Conservation (phyloP, 257 asterid genomes). For the Solanum habrochaites region DNA sequence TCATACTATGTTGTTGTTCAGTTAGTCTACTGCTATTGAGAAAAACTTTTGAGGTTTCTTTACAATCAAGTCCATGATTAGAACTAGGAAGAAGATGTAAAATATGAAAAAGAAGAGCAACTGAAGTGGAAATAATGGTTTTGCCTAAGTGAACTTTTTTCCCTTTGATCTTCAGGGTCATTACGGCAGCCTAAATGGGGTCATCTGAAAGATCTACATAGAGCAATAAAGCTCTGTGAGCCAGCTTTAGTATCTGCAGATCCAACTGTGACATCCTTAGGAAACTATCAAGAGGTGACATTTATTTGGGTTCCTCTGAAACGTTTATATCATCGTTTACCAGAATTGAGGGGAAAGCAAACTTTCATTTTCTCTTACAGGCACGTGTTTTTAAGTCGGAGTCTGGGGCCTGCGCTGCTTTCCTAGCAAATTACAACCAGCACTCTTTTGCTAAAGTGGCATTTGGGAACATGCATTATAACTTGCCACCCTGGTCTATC, state of each 20-base stretch:
- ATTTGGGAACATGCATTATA: slow-evolving; percentile 61
- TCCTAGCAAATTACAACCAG: slow-evolving; percentile 73
- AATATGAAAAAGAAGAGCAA: not conserved
- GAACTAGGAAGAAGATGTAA: not conserved
- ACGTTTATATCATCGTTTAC: not conserved
- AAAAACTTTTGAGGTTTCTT: not conserved
- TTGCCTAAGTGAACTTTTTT: not conserved
- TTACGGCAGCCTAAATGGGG: slow-evolving; percentile 95
- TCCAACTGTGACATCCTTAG: slow-evolving; percentile 65
- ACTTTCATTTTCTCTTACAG: slow-evolving; percentile 19
- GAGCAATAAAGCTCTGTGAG: slow-evolving; percentile 96
- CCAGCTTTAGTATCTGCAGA: slow-evolving; percentile 75
- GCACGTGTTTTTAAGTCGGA: slow-evolving; percentile 71
- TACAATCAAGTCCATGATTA: not conserved
- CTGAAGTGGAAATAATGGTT: not conserved
- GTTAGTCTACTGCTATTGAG: not conserved
- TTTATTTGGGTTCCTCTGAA: slow-evolving; percentile 4
- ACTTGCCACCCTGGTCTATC: slow-evolving; percentile 97
- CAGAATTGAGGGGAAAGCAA: not conserved
- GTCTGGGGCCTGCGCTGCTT: slow-evolving; percentile 83
- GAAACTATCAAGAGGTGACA: slow-evolving; percentile 86
- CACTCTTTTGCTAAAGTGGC: slow-evolving; percentile 62
- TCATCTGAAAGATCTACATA: slow-evolving; percentile 86
- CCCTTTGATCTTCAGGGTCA: slow-evolving; percentile 36
- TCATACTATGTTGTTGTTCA: not conserved